Base-by-base conservation (phyloP, 1,284 basidiomycete species). In the Peniophora sp. region DNA sequence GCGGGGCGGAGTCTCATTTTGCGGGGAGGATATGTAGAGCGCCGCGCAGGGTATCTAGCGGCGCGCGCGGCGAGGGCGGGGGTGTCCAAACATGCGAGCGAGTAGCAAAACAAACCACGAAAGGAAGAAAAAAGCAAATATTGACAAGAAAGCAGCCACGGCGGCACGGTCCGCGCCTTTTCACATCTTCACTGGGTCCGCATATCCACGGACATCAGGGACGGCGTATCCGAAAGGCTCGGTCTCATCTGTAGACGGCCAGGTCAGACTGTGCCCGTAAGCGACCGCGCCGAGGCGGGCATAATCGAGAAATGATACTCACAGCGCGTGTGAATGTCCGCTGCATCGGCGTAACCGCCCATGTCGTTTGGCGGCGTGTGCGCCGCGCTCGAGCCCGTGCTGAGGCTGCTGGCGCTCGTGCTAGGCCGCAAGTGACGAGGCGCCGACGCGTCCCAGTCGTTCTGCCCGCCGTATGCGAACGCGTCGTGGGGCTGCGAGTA, bases 261-360 rank as follows among this genome's bases (percentile, higher is more conserved):
- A 41, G 37, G 37, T 41, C 37, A 41, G 37, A n/a, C n/a, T 17
- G 37, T n/a, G 37, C 37, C 37, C 37, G 37, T n/a, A 41, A n/a
- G 37, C 37, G 37, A n/a, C n/a, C 37, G 37, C 18, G 37, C 51
- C 49, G 36, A 41, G 34, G 27, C 55, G 11, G 22, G 20, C 32
- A 42, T 49, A 51, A 42, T 37, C 41, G 52, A 55, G 49, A 56
- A 57, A 22, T 55, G 58, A 59, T 56, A 85, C 86, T 84, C 71
- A 89, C 87, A 88, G 68, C 86, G 78, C 27, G 27, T 32, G 62
- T 80, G 84, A 63, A 88, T 85, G 67, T 85, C 84, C 54, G 83
- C 79, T 61, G 79, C 81, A 20, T n/a, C 37, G 42, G 74, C 73
- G 57, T 74, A 77, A 52, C 79, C 78, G 57, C 77, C 78, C 6